phyloP scores from a whole-genome alignment of 352 stramenopile species.

The Globisporangium acanthophoron region DNA sequence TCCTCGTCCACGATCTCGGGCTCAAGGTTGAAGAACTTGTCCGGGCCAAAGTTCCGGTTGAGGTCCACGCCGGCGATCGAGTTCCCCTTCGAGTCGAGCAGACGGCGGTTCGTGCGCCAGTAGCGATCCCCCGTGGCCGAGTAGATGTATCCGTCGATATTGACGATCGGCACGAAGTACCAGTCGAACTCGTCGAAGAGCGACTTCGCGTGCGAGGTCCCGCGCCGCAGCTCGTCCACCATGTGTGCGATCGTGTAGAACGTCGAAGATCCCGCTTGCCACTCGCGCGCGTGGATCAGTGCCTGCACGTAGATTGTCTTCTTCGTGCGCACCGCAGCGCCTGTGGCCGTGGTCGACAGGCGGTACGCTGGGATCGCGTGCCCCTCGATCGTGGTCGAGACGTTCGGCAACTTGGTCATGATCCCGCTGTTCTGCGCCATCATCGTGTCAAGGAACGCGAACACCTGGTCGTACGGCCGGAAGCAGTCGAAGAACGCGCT shows the following conservation, averaged over 20 bases:
- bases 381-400: slow-evolving; percentile 50
- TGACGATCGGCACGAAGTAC: slow-evolving; percentile 79
- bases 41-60: slow-evolving; percentile 65
- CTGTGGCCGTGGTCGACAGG: slow-evolving; percentile 28
- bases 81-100: slow-evolving; percentile 24
- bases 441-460: slow-evolving; percentile 54
- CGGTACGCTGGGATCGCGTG: slow-evolving; percentile 54
- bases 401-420: slow-evolving; percentile 44
- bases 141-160: slow-evolving; percentile 77
- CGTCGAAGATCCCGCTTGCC: slow-evolving; percentile 39
- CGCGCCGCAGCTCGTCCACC: slow-evolving; percentile 30
- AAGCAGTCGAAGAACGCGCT: slow-evolving; percentile 75
- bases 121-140: slow-evolving; percentile 55
- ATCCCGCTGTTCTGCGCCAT: slow-evolving; percentile 33
- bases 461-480: slow-evolving; percentile 50
- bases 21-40: slow-evolving; percentile 53
- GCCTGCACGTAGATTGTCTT: slow-evolving; percentile 53
- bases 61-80: slow-evolving; percentile 55
- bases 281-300: slow-evolving; percentile 58
- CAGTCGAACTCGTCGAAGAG: slow-evolving; percentile 53
- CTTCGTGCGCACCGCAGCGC: slow-evolving; percentile 13
- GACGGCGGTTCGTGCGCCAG: slow-evolving; percentile 56
- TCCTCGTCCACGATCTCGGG: slow-evolving; percentile 30
- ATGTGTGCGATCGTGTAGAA: slow-evolving; percentile 41
- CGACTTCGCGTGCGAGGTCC: slow-evolving; percentile 8